Evolutionary conservation across 1,284 basidiomycete species (phyloP).

Genomic region (Sphaerobolus stellatus): DNA sequence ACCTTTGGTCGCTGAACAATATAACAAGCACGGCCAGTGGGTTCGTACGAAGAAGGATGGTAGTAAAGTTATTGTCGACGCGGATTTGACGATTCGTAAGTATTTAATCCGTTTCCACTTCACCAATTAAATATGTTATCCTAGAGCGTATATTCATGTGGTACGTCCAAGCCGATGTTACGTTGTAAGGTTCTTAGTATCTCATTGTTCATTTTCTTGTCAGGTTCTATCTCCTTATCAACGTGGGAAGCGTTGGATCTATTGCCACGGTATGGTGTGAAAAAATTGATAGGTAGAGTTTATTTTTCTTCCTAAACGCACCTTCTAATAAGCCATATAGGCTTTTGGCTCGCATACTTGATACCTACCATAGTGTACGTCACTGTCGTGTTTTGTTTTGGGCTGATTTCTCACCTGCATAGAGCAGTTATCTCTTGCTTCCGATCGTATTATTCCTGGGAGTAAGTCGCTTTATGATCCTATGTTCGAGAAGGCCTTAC

Average conservation of each 20-base stretch:
- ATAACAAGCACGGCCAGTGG: conserved; percentile 16
- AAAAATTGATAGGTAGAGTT: conserved; percentile 7
- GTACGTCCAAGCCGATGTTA: conserved; percentile 5
- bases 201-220: background rate
- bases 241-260: conserved; percentile 31
- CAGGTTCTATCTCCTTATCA: conserved; percentile 20
- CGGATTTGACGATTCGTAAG: conserved; percentile 32
- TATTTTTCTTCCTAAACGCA: background rate
- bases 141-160: conserved; percentile 10
- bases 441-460: conserved; percentile 39
- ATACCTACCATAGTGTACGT: conserved; percentile 10
- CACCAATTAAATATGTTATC: conserved; percentile 9
- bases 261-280: conserved; percentile 32
- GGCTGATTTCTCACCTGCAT: conserved; percentile 36
- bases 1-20: conserved; percentile 35
- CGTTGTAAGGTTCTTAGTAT: background rate
- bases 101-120: conserved; percentile 25
- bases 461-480: conserved; percentile 23
- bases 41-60: conserved; percentile 25
- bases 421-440: conserved; percentile 15
- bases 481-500: background rate
- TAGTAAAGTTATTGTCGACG: conserved; percentile 41
- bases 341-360: conserved; percentile 34
- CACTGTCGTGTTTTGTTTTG: conserved; percentile 25
- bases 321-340: conserved; percentile 25